Conservation (phyloP, 176 grass and related monocot genomes). For the Triticum monococcum region DNA sequence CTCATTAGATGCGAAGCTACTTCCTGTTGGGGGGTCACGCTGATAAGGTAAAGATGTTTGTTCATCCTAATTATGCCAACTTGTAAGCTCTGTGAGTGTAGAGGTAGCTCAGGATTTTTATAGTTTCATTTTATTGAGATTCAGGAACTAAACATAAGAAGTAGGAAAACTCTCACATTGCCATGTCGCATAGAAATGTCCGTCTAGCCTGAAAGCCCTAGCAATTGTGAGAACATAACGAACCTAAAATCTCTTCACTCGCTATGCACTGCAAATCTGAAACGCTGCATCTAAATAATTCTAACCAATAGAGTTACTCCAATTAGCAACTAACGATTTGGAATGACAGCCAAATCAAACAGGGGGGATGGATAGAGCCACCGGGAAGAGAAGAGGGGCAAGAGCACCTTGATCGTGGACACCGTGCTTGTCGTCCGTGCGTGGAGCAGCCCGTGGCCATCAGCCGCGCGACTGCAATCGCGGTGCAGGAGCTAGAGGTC, state of each 20-base stretch:
- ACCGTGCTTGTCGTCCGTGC: too few species aligned
- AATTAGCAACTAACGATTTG: neutral
- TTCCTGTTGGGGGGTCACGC: constrained; percentile 76
- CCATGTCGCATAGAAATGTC: neutral
- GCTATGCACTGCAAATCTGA: too few species aligned
- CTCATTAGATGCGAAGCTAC: constrained; percentile 77
- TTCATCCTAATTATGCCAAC: neutral
- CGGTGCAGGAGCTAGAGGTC: too few species aligned
- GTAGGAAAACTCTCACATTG: neutral
- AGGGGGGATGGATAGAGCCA: too few species aligned
- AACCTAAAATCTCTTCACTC: neutral
- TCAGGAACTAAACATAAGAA: neutral
- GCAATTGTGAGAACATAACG: neutral
- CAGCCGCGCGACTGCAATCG: too few species aligned
- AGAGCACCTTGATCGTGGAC: too few species aligned
- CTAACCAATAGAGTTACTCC: neutral
- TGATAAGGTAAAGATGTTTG: constrained; percentile 62
- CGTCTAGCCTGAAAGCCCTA: neutral
- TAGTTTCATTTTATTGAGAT: neutral
- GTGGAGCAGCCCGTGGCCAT: too few species aligned
- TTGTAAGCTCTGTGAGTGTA: too few species aligned
- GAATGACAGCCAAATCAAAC: too few species aligned
- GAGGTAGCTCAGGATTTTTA: neutral
- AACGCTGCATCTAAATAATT: neutral
- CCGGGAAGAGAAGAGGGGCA: too few species aligned